These are phyloP conservation scores for Apiospora koreana DNA, from an alignment of 2,329 filamentous ascomycete genomes.

Conservation along the genomic window DNA sequence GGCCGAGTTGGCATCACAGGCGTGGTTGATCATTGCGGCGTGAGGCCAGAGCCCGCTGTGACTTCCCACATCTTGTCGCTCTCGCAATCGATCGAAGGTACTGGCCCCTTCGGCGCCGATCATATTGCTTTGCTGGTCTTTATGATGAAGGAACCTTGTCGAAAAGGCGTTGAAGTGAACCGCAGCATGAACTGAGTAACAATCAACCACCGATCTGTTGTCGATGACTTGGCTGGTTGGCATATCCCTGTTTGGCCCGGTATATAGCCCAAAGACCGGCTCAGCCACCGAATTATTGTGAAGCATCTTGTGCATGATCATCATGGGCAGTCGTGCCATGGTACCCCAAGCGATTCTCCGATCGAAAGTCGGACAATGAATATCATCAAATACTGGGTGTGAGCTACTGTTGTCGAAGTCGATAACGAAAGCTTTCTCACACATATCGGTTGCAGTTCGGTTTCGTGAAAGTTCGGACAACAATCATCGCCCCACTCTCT, in stretches of 20 bases:
- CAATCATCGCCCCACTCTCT: not conserved
- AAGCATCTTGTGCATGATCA: not conserved
- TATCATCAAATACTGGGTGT: not conserved
- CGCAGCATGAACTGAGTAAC: not conserved
- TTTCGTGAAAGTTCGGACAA: not conserved
- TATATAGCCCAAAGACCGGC: not conserved
- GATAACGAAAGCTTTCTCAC: not conserved
- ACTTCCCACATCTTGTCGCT: too few species aligned
- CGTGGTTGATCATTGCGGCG: constrained; percentile 39
- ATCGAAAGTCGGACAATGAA: not conserved
- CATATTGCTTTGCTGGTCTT: too few species aligned
- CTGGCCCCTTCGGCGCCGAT: too few species aligned
- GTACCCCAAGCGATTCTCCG: not conserved
- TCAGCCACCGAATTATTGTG: not conserved
- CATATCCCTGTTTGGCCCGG: not conserved
- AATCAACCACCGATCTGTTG: not conserved
- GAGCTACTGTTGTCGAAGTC: not conserved
- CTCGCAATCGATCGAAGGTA: too few species aligned
- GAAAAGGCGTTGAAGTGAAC: not conserved
- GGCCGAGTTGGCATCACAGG: constrained; percentile 33
- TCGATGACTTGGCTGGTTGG: not conserved
- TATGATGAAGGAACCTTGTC: too few species aligned
- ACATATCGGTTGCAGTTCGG: not conserved
- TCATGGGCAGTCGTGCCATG: not conserved
- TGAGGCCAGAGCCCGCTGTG: constrained; percentile 11